Evolutionary conservation across 768 basidiomycete species (phyloP), one percentile per base, ranked within the genome.

Genomic region (Kwoniella mangroviensis): DNA sequence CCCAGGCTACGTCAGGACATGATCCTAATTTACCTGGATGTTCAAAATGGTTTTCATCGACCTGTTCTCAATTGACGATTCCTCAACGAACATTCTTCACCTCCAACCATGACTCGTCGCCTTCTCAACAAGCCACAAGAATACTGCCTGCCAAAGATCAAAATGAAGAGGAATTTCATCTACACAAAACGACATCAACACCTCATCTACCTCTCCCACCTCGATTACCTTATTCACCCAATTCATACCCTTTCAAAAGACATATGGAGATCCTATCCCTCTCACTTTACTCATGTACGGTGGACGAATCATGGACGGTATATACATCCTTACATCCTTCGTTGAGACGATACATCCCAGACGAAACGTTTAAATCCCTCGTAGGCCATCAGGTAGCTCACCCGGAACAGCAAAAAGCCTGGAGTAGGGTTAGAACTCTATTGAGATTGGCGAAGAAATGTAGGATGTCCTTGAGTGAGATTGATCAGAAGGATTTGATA

Each of bases 261-360:
- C 79, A 80, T 49, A 67, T 77, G 26, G 69, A 76, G 19, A 68
- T 72, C 9, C 73, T 80, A n/a, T 72, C 75, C 4, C 63, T 73
- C 17, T 62, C 75, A 10, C 51, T 77, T 1, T 54, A 72, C 42
- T 65, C 61, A 9, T 52, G 68, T 5, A 63, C 52, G 3, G 42
- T 70, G 1, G 66, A 75, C n/a, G 75, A 79, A 60, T 77, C 77
- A 24, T 80, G 77, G 77, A 15, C 26, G 1, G 54, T 73, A 24
- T 79, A 74, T 63, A 21, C 42, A 42, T 68, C 73, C n/a, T 54
- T 80, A 5, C 75, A 80, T 57, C 65, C 70, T 4, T 68, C 69
- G 3, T 55, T 78, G 4, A 51, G 70, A n/a, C 70, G 57, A 24
- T 75, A 75, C 58, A 73, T 80, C 34, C 77, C 79, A 19, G 70